Conservation (phyloP, 495 filamentous ascomycete species). For the Talaromyces proteolyticus region DNA sequence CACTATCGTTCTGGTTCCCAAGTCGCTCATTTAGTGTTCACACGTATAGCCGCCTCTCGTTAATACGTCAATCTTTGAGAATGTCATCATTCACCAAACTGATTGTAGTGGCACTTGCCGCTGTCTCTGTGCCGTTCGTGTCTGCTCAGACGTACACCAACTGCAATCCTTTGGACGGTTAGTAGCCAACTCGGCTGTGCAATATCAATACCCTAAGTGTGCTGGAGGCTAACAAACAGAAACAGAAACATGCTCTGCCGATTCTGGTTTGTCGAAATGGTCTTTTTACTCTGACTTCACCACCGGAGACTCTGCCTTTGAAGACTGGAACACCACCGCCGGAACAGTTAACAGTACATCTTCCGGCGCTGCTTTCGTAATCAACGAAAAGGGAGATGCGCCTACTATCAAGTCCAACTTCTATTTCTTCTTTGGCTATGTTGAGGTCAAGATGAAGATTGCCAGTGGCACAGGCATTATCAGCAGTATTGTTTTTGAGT, state of each 20-base stretch:
- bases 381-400: slow-evolving; percentile 54
- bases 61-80: neutral
- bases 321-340: slow-evolving; percentile 53
- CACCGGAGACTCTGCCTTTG: slow-evolving; percentile 56
- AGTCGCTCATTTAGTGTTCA: neutral
- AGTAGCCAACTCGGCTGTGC: neutral
- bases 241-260: slow-evolving; percentile 50
- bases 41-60: neutral
- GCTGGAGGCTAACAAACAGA: neutral
- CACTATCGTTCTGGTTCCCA: neutral
- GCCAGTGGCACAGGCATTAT: slow-evolving; percentile 66
- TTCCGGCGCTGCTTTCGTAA: slow-evolving; percentile 55
- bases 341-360: slow-evolving; percentile 60
- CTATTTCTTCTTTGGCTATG: slow-evolving; percentile 71
- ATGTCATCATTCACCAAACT: neutral
- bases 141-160: slow-evolving; percentile 68
- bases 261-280: slow-evolving; percentile 73
- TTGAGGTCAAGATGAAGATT: slow-evolving; percentile 59
- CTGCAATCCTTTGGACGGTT: slow-evolving; percentile 58
- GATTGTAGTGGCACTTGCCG: neutral
- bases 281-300: slow-evolving; percentile 75
- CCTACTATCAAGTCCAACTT: slow-evolving; percentile 62
- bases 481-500: slow-evolving; percentile 72
- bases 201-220: neutral
- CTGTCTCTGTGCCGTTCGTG: slow-evolving; percentile 24